These are phyloP conservation scores for Boletus coccyginus DNA, from an alignment of 768 basidiomycete species.

Conservation along the genomic window DNA sequence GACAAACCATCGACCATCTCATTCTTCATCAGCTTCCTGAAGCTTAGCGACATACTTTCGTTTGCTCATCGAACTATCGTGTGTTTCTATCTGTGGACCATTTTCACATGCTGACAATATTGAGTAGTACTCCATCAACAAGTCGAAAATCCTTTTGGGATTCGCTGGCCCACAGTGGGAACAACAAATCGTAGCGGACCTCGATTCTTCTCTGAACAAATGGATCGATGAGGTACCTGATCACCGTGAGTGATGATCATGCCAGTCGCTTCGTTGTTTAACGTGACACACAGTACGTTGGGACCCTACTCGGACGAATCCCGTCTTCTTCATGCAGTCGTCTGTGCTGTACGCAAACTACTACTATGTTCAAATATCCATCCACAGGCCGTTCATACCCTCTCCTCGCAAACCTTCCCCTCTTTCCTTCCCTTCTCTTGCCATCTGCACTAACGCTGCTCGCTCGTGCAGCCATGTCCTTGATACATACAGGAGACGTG, in stretches of 20 bases:
- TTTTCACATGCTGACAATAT: not conserved
- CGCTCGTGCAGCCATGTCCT: constrained; percentile 71
- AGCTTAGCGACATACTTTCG: constrained; percentile 60
- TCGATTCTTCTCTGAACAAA: constrained; percentile 74
- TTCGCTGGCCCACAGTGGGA: constrained; percentile 55
- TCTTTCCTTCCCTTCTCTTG: constrained; percentile 59
- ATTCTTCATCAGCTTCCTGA: constrained; percentile 51
- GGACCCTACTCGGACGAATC: constrained; percentile 41
- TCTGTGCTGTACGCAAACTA: constrained; percentile 50
- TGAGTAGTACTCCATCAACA: constrained; percentile 68
- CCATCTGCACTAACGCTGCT: constrained; percentile 85
- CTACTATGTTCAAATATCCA: constrained; percentile 61
- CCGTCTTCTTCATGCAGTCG: constrained; percentile 46
- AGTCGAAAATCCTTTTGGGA: constrained; percentile 51
- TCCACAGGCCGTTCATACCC: constrained; percentile 80
- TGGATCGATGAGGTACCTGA: constrained; percentile 72
- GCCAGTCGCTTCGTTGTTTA: not conserved
- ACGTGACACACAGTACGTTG: constrained; percentile 35
- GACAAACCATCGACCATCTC: constrained; percentile 54
- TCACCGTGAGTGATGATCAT: constrained; percentile 25
- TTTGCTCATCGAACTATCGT: constrained; percentile 63
- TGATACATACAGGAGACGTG: constrained; percentile 49
- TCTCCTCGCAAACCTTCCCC: constrained; percentile 49
- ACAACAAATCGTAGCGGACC: constrained; percentile 62
- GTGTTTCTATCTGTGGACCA: constrained; percentile 12